Conservation (phyloP, 495 filamentous ascomycete species). For the Aspergillus sparsus region DNA sequence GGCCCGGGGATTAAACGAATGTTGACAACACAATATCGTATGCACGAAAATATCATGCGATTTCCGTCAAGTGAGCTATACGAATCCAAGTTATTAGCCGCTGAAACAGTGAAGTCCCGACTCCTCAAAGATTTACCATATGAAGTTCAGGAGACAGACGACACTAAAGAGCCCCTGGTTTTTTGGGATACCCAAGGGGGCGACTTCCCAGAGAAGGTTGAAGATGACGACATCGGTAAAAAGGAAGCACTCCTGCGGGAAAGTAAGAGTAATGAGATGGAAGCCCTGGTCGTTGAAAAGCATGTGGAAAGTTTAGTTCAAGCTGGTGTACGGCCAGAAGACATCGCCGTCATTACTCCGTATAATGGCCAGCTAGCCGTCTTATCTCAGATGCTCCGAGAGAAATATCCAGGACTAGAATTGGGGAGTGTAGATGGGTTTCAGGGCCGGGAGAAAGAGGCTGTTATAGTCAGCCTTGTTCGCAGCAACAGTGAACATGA, state of each 20-base stretch:
- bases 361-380: slow-evolving; percentile 93
- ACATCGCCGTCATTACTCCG: slow-evolving; percentile 92
- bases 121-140: slow-evolving; percentile 79
- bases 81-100: slow-evolving; percentile 74
- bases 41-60: slow-evolving; percentile 93
- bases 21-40: slow-evolving; percentile 97
- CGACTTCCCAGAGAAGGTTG: slow-evolving; percentile 70
- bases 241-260: slow-evolving; percentile 66
- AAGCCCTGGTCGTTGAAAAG: slow-evolving; percentile 74
- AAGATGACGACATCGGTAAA: slow-evolving; percentile 52
- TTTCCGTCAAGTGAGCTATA: slow-evolving; percentile 93
- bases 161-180: slow-evolving; percentile 82
- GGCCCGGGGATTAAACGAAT: slow-evolving; percentile 84
- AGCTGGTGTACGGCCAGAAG: slow-evolving; percentile 74
- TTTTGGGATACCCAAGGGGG: slow-evolving; percentile 97
- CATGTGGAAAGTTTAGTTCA: slow-evolving; percentile 76
- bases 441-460: slow-evolving; percentile 96
- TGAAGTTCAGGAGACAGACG: slow-evolving; percentile 76
- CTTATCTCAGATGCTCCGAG: slow-evolving; percentile 71
- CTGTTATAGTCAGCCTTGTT: slow-evolving; percentile 86
- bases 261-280: slow-evolving; percentile 92
- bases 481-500: slow-evolving; percentile 83
- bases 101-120: slow-evolving; percentile 70
- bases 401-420: slow-evolving; percentile 79
- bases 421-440: slow-evolving; percentile 95